These are phyloP conservation scores for Lactarius hengduanensis DNA, from an alignment of 768 basidiomycete genomes.

Conservation along the genomic window DNA sequence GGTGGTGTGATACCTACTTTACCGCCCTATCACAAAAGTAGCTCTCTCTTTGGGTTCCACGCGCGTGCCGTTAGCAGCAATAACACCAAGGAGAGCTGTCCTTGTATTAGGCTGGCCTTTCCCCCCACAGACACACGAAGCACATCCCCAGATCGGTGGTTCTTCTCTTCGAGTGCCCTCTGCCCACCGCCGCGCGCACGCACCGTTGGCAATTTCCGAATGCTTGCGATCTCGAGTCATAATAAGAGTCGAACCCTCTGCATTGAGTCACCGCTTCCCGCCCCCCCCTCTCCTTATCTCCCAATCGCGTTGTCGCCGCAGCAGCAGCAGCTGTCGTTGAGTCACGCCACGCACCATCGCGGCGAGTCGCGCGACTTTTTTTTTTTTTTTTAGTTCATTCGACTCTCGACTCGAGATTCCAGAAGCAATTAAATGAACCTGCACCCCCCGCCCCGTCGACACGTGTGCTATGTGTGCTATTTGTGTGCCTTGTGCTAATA, in stretches of 20 bases:
- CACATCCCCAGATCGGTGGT: background rate
- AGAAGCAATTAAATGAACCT: background rate
- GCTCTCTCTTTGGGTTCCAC: background rate
- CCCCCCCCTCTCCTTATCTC: conserved; percentile 1
- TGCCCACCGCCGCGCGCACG: background rate
- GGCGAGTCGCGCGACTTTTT: background rate
- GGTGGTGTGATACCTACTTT: background rate
- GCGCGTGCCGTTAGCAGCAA: background rate
- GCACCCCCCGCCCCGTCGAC: background rate
- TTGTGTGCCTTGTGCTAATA: background rate
- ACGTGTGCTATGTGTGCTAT: too few relatives aligned
- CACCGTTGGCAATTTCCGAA: conserved; percentile 6
- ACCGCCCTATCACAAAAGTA: conserved; percentile 2
- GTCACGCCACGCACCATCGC: background rate
- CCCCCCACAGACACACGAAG: background rate
- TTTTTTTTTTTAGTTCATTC: background rate
- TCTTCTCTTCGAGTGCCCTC: background rate
- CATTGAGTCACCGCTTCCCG: background rate
- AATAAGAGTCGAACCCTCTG: background rate
- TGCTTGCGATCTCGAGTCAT: background rate
- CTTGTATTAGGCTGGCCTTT: background rate
- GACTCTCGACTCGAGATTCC: background rate
- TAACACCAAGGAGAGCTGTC: background rate
- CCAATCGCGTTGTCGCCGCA: conserved; percentile 20
- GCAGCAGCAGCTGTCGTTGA: background rate